phyloP scores from a whole-genome alignment of 371 early-diverging fungal genomes.

The Mortierella sp. region DNA sequence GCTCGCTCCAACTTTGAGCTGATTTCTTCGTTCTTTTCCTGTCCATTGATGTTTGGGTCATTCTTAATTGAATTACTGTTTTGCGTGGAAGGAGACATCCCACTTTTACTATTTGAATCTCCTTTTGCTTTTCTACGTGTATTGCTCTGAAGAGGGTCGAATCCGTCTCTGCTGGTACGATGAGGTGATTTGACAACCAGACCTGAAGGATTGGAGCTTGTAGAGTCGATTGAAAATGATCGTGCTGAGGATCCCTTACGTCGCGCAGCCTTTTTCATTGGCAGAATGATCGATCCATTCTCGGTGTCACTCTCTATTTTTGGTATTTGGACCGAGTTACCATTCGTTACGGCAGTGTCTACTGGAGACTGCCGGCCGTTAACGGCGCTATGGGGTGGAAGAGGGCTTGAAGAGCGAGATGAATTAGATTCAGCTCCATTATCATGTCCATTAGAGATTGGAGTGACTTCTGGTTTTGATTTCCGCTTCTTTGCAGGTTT shows the following conservation, averaged over 20 bases:
- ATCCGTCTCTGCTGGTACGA: conserved; percentile 40
- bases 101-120: conserved; percentile 23
- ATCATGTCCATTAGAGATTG: neutral
- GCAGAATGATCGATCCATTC: conserved; percentile 8
- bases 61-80: conserved; percentile 6
- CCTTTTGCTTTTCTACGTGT: conserved; percentile 23
- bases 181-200: conserved; percentile 40
- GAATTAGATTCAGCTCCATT: conserved; percentile 10
- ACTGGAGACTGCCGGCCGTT: conserved; percentile 19
- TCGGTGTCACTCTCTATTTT: conserved; percentile 18
- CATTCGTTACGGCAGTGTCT: conserved; percentile 10
- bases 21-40: conserved; percentile 25
- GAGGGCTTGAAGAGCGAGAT: conserved; percentile 33
- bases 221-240: conserved; percentile 21
- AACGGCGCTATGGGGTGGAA: neutral
- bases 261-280: conserved; percentile 23
- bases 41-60: neutral
- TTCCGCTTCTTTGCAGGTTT: conserved; percentile 38
- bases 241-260: conserved; percentile 40
- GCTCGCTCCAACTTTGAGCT: conserved; percentile 9
- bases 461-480: conserved; percentile 20
- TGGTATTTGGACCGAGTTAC: conserved; percentile 8
- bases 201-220: conserved; percentile 4
- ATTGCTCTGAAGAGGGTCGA: conserved; percentile 32
- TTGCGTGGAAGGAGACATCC: neutral